phyloP scores from a whole-genome alignment of 2,329 filamentous ascomycete genomes.

The Aurifilum marmelostoma region DNA sequence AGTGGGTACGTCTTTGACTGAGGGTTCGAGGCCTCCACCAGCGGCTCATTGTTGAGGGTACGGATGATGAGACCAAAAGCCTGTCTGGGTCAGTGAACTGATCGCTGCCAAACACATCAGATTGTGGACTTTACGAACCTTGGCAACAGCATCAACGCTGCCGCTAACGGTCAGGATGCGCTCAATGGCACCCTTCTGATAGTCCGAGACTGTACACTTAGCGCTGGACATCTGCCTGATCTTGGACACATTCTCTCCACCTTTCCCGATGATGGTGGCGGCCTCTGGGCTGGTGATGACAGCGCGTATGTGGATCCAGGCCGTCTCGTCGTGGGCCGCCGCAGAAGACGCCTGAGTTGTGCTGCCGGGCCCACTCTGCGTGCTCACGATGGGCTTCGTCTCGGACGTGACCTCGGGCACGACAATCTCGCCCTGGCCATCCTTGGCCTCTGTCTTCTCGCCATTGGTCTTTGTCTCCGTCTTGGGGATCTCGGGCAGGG shows the following conservation, averaged over 20 bases:
- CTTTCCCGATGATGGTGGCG: slow-evolving; percentile 97
- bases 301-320: slow-evolving; percentile 95
- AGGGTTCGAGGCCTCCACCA: slow-evolving; percentile 83
- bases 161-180: slow-evolving; percentile 97
- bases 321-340: slow-evolving; percentile 80
- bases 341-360: slow-evolving; percentile 50
- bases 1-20: slow-evolving; percentile 98
- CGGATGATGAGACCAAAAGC: slow-evolving; percentile 98
- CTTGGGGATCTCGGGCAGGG: slow-evolving; percentile 51
- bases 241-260: slow-evolving; percentile 96
- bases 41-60: slow-evolving; percentile 94
- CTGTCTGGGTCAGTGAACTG: slow-evolving; percentile 47
- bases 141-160: slow-evolving; percentile 93
- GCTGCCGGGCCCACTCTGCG: slow-evolving; percentile 41
- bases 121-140: slow-evolving; percentile 60
- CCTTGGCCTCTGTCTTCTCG: slow-evolving; percentile 54
- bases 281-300: slow-evolving; percentile 98
- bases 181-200: slow-evolving; percentile 94
- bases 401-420: slow-evolving; percentile 64
- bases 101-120: slow-evolving; percentile 19
- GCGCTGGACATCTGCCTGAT: slow-evolving; percentile 94
- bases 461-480: slow-evolving; percentile 55
- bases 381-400: slow-evolving; percentile 51
- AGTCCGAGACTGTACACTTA: slow-evolving; percentile 98
- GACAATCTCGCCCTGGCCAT: slow-evolving; percentile 69